Conservation (phyloP, 192 early-diverging fungal species). For the Neocallimastix lanati region DNA sequence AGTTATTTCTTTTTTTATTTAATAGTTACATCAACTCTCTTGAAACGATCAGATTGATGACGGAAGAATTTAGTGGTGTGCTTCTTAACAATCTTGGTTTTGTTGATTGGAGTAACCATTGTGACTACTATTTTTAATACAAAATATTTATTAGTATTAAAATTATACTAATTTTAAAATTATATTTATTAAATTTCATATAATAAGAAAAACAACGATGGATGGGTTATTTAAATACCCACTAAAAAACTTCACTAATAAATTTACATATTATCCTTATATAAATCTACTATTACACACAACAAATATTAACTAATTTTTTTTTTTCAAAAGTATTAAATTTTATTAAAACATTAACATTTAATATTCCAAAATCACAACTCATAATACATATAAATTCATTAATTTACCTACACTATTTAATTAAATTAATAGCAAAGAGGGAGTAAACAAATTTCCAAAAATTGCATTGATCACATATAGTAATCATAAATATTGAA, state of each 20-base stretch:
- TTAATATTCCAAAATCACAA: neutral
- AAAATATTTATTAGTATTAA: no score
- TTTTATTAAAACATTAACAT: no score
- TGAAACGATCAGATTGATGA: conserved; percentile 97
- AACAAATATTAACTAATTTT: no score
- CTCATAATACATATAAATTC: neutral
- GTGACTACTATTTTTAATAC: conserved; percentile 7
- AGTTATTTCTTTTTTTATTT: neutral
- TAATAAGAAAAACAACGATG: no score
- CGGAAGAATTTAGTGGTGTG: conserved; percentile 90
- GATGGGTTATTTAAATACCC: no score
- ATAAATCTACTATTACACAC: no score
- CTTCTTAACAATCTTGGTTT: conserved; percentile 98
- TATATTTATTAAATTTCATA: no score
- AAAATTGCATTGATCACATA: neutral
- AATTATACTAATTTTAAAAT: no score
- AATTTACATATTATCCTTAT: no score
- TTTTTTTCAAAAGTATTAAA: no score
- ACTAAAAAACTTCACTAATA: no score
- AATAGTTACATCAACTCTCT: conserved; percentile 62
- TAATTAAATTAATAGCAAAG: neutral
- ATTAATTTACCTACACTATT: neutral
- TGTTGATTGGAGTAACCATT: conserved; percentile 89
- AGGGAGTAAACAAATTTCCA: neutral
- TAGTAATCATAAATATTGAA: neutral